These are phyloP conservation scores for Septoria linicola DNA, from an alignment of 2,329 filamentous ascomycete species.

Conservation along the genomic window DNA sequence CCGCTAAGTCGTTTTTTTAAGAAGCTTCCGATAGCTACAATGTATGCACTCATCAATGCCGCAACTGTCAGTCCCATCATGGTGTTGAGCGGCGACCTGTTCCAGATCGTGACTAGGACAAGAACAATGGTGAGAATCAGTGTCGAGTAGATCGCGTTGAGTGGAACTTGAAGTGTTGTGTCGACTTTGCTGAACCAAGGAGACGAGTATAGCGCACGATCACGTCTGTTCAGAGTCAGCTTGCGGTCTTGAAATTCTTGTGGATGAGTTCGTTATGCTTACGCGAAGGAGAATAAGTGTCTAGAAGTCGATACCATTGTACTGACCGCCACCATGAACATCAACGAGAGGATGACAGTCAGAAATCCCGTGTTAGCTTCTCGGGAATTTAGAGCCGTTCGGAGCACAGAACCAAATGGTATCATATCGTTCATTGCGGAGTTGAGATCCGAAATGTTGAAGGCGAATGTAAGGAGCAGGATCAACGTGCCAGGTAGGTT, in stretches of 20 bases:
- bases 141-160: conserved; percentile 37
- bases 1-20: conserved; percentile 40
- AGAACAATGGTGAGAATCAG: conserved; percentile 37
- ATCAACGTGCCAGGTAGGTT: conserved; percentile 34
- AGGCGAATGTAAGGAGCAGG: conserved; percentile 38
- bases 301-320: conserved; percentile 43
- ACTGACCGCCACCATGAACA: conserved; percentile 43
- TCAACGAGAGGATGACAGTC: conserved; percentile 35
- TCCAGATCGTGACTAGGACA: conserved; percentile 31
- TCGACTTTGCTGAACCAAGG: conserved; percentile 37
- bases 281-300: conserved; percentile 43
- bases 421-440: conserved; percentile 28
- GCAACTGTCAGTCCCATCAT: conserved; percentile 44
- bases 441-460: conserved; percentile 39
- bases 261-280: conserved; percentile 33
- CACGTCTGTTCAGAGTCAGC: too few relatives aligned
- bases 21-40: conserved; percentile 40
- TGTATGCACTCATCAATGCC: conserved; percentile 45
- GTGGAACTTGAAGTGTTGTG: conserved; percentile 25
- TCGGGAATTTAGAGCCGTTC: conserved; percentile 33
- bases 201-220: conserved; percentile 43
- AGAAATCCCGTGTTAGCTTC: conserved; percentile 35
- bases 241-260: not conserved
- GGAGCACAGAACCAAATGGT: conserved; percentile 40
- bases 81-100: conserved; percentile 43